Base-by-base conservation (phyloP, 108 stramenopile species). In the Poteriospumella lacustris region DNA sequence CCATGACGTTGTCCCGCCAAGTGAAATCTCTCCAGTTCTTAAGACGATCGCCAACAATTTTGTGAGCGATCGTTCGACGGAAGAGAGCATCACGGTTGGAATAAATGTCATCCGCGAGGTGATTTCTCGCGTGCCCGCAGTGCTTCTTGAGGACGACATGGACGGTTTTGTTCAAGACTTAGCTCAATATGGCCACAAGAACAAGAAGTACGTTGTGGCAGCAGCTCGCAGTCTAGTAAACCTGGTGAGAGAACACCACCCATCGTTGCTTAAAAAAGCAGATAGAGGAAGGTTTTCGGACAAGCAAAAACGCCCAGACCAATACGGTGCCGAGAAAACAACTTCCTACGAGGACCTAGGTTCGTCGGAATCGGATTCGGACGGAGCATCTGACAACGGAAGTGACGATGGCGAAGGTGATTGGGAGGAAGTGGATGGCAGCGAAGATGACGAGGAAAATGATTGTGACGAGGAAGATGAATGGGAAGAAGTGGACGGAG, bases 51-150 rank as follows among this genome's bases (percentile, higher is more conserved):
- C 94, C n/a, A 89, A 94, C 85, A 90, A 91, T 58, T 95, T 95
- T 78, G 88, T 97, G 3, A 90, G 91, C 3, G 94, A 95, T 58
- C 76, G 96, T 39, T 95, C 91, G 77, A 87, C 91, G 0, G 87
- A 88, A 33, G 96, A 97, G 82, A 92, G 89, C 83, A 96, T 99
- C 90, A 94, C 95, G 1, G 92, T 99, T 2, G 98, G 98, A 1
- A 94, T 99, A 78, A 97, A 97, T 82, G 87, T 93, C n/a, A 82
- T 89, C 44, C 86, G 94, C 24, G 96, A 95, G 47, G 90, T 99
- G 78, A 86, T 90, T 73, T 70, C 81, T 2, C 80, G 96, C n/a
- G 89, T 92, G 12, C 98, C 98, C 0, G 82, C 92, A 33, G 82
- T 93, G 0, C 82, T 96, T 58, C 85, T 89, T 36, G 86, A 87